phyloP scores from a whole-genome alignment of 2,329 filamentous ascomycete species.

The Venturia asperata region DNA sequence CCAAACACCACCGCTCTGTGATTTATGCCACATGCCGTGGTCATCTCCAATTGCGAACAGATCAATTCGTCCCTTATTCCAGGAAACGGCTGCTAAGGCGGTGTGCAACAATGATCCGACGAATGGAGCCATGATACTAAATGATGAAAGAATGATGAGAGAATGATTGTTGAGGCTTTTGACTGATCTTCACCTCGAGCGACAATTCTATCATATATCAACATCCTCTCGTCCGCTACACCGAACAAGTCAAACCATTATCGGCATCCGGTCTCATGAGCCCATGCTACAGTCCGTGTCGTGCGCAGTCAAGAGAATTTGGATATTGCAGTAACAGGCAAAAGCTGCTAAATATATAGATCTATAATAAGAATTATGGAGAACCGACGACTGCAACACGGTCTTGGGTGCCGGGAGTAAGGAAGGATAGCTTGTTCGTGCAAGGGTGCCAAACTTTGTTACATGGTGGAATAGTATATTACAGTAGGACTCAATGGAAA shows the following conservation, averaged over 20 bases:
- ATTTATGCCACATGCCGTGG: slow-evolving; percentile 4
- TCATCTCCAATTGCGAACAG: neutral
- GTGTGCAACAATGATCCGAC: neutral
- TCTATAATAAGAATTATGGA: neutral
- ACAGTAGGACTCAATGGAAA: no score
- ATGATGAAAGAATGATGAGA: neutral
- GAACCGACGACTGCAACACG: neutral
- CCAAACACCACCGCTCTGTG: neutral
- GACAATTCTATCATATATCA: neutral
- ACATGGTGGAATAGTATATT: no score
- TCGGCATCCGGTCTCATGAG: neutral
- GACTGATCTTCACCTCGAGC: neutral
- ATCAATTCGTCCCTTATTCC: slow-evolving; percentile 2
- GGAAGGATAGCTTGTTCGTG: neutral
- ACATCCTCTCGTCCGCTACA: neutral
- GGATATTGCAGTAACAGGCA: neutral
- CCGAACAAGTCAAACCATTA: neutral
- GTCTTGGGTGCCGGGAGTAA: neutral
- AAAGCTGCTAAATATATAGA: neutral
- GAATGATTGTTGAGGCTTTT: neutral
- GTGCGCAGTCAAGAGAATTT: neutral
- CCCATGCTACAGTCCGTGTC: neutral
- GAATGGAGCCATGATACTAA: neutral
- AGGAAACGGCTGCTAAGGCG: neutral
- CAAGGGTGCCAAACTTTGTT: no score